Conservation (phyloP, 305 asterid genomes). For the Stenogyne calaminthoides region DNA sequence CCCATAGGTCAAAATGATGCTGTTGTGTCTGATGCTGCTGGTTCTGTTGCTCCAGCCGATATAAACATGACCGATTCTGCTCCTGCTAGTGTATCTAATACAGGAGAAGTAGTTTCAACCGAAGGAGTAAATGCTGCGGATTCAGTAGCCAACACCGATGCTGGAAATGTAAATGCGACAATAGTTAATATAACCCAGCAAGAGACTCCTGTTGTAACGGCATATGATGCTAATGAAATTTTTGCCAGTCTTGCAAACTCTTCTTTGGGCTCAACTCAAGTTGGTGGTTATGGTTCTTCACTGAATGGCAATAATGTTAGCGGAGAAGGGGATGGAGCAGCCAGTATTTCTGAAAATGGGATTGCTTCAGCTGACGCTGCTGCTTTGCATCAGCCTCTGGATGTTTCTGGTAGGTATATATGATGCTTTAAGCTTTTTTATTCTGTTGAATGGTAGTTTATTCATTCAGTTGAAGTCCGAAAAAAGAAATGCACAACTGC, state of each 20-base stretch:
- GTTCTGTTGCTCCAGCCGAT: slow-evolving; percentile 37
- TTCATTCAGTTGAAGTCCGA: slow-evolving; percentile 14
- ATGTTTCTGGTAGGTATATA: slow-evolving; percentile 67
- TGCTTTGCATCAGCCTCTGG: slow-evolving; percentile 60
- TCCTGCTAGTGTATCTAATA: slow-evolving; percentile 29
- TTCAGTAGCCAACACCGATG: slow-evolving; percentile 34
- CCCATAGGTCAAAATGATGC: slow-evolving; percentile 40
- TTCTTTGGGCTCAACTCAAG: slow-evolving; percentile 45
- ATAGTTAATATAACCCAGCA: slow-evolving; percentile 43
- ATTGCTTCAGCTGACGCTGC: slow-evolving; percentile 55
- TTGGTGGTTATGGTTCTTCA: slow-evolving; percentile 50
- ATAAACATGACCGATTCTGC: slow-evolving; percentile 40
- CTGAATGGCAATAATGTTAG: slow-evolving; percentile 48
- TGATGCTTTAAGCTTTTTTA: slow-evolving; percentile 1
- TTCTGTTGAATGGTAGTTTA: neutral
- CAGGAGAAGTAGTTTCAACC: slow-evolving; percentile 39
- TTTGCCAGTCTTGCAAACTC: slow-evolving; percentile 43
- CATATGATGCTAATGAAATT: slow-evolving; percentile 42
- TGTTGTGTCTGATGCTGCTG: slow-evolving; percentile 39
- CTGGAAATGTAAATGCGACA: slow-evolving; percentile 23
- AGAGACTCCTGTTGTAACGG: slow-evolving; percentile 36
- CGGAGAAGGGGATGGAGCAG: slow-evolving; percentile 46
- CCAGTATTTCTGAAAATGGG: slow-evolving; percentile 60
- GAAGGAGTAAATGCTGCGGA: slow-evolving; percentile 34
- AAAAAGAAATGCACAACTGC: neutral